Base-by-base conservation (phyloP, 306 rosid species). In the Prunus armeniaca region DNA sequence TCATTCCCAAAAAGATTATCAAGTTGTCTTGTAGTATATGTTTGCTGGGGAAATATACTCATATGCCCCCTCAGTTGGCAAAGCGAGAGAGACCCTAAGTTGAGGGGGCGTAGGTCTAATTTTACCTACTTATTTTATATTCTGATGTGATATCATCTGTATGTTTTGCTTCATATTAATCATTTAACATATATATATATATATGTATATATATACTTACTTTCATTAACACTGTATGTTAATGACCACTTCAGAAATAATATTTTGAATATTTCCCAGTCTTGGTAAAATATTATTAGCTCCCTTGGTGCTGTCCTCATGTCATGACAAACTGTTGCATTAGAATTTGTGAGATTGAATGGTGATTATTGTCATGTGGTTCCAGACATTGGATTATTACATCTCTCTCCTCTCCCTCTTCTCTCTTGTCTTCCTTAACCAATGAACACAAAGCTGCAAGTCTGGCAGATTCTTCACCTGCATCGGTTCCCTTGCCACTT, bases 381-480 rank as follows among this genome's bases (percentile, higher is more conserved):
- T 38, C 43, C 43, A 38, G 43, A 38, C 43, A 6, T 38, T 51
- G 43, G 5, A 30, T 70, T 70, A 38, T 46, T 60, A 9, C 24
- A 9, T 55, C n/a, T 25, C 67, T 11, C 13, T 27, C 20, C 34
- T 73, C n/a, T 57, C 69, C 76, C 45, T 38, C 19, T 68, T 2
- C 19, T 79, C 49, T 74, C n/a, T 25, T 71, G 65, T 76, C 81
- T 38, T 87, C 91, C 91, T 91, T 93, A 46, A 93, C 85, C 72
- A 68, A 76, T 74, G 58, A 71, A 67, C 82, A 94, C 98, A 80
- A 86, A 86, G 98, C 98, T 73, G 96, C 98, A 28, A 95, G 81
- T 79, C 76, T 90, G 61, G 97, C 91, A 32, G 98, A 95, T 89
- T 95, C 98, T 72, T 83, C 98, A 47, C 96, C 96, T 67, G 97